Base-by-base conservation (phyloP, 148 eudicot genomes). In the Persicaria tinctoria region DNA sequence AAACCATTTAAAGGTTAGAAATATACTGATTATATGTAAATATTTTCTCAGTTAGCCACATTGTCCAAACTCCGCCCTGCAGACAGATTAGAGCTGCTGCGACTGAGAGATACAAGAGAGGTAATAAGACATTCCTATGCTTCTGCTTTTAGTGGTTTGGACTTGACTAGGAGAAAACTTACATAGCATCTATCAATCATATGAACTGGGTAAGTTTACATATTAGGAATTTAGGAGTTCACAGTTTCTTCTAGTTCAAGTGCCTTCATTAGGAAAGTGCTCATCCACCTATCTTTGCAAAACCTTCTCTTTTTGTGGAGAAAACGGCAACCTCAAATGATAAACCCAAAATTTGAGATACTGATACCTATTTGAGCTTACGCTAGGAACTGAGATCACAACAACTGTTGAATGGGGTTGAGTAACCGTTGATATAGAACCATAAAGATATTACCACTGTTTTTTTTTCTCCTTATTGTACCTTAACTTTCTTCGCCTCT, bases 31-130 rank as follows among this genome's bases (percentile, higher is more conserved):
- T 66, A 8, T 13, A 4, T 13, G 8, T 6, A 27, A n/a, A 71
- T 48, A 5, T 46, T 2, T 68, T 9, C 1, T 8, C 84, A 96
- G 99, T 89, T 96, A 56, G 79, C 86, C 73, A 90, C 97, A 5
- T 76, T 92, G 68, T 86, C 97, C 45, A 90, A 82, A 51, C 85
- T 92, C 73, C 85, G 91, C 74, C 93, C 99, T 59, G 71, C 86
- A 57, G 97, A 96, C 68, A 89, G 91, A 85, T 74, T 92, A 74
- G 90, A 96, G 41, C 88, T 90, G 53, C 93, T 96, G 68, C 87
- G 88, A 12, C 41, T 89, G 49, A 87, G 86, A 87, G 97, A 96
- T 80, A 87, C 97, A 55, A 79, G 78, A 54, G 97, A 93, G 99
- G 99, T 96, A 90, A 44, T 38, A 27, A 44, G 51, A 46, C 66